Conservation (phyloP, 176 grass and related monocot species). For the Juncus inflexus region DNA sequence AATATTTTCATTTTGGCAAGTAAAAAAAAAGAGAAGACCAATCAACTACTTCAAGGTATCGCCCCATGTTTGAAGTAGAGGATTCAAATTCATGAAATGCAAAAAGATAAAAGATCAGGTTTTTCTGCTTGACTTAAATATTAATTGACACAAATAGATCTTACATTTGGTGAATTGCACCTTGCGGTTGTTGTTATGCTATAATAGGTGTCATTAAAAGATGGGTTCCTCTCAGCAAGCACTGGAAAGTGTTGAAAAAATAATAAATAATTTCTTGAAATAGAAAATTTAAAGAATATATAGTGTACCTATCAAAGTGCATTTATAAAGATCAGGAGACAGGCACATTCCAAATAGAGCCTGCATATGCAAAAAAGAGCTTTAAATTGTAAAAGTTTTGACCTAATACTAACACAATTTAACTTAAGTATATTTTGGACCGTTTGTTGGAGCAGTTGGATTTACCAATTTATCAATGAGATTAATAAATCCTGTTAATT, state of each 20-base stretch:
- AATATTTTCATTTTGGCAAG: too few species aligned
- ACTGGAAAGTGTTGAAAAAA: constrained; percentile 40
- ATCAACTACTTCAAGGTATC: too few species aligned
- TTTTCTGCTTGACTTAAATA: background rate
- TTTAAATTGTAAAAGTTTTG: too few species aligned
- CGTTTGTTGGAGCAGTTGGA: too few species aligned
- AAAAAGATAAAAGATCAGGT: background rate
- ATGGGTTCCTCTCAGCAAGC: constrained; percentile 98
- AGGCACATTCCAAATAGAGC: constrained; percentile 98
- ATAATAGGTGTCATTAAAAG: constrained; percentile 87
- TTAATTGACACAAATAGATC: background rate
- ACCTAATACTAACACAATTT: too few species aligned
- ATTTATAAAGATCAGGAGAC: constrained; percentile 88
- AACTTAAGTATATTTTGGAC: too few species aligned
- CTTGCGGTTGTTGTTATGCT: constrained; percentile 83
- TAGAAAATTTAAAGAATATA: constrained; percentile 5
- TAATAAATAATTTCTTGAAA: constrained; percentile 23
- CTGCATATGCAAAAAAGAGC: constrained; percentile 30
- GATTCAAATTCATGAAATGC: constrained; percentile 89
- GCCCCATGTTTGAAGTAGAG: too few species aligned
- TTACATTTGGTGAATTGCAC: constrained; percentile 96
- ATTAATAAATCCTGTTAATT: constrained; percentile 22
- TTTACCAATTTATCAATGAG: constrained; percentile 24
- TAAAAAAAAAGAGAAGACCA: too few species aligned
- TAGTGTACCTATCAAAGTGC: constrained; percentile 75